These are phyloP conservation scores for Syncephalastrum racemosum DNA, from an alignment of 371 early-diverging fungal species.

Conservation along the genomic window DNA sequence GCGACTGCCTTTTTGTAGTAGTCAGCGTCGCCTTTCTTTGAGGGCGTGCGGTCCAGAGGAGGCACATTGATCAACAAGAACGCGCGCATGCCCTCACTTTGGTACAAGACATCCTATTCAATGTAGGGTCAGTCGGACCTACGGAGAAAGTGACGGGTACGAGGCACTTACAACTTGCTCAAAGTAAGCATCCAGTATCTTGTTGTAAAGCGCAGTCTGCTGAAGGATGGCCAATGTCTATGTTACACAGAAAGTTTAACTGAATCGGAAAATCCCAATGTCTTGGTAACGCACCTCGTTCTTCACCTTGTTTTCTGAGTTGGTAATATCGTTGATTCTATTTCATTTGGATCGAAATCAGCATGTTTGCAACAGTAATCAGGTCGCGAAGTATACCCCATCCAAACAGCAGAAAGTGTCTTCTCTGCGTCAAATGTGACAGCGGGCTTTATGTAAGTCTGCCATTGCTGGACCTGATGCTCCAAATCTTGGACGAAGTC, in stretches of 20 bases:
- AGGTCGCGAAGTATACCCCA: slow-evolving; percentile 3
- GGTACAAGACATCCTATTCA: no score
- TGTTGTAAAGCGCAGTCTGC: no score
- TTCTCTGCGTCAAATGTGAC: slow-evolving; percentile 4
- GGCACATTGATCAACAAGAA: slow-evolving; percentile 15
- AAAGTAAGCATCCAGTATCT: no score
- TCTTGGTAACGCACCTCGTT: neutral
- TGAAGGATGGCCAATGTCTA: no score
- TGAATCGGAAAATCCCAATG: no score
- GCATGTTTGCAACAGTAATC: no score
- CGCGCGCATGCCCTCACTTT: slow-evolving; percentile 6
- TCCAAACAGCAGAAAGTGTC: slow-evolving; percentile 10
- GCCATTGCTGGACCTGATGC: slow-evolving; percentile 11
- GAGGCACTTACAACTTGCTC: no score
- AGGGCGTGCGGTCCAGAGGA: slow-evolving; percentile 15
- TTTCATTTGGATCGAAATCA: neutral
- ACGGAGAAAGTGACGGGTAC: no score
- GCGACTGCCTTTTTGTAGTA: neutral
- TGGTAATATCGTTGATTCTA: slow-evolving; percentile 12
- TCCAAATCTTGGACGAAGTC: slow-evolving; percentile 9
- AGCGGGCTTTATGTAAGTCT: slow-evolving; percentile 9
- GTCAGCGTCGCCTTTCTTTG: neutral
- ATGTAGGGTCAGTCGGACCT: no score
- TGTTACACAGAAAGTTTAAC: no score
- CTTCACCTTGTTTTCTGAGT: neutral